Evolutionary conservation across 148 eudicot genomes (phyloP).

Genomic region (Rhododendron ovatum): DNA sequence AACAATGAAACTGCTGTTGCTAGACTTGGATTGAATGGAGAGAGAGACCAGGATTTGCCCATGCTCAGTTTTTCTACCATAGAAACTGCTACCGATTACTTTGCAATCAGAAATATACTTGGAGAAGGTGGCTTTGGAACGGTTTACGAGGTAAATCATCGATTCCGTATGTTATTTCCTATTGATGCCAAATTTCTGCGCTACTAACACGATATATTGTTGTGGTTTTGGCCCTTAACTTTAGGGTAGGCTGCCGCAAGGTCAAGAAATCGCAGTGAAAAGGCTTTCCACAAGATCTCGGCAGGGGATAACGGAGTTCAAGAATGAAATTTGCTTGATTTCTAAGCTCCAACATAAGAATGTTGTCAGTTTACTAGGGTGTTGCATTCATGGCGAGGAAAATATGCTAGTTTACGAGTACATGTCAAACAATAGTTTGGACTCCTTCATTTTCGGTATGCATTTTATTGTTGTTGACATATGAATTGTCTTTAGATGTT

Average conservation of each 20-base stretch:
- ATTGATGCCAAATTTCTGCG: background rate
- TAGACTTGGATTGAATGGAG: background rate
- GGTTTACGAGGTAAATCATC: background rate
- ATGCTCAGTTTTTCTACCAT: background rate
- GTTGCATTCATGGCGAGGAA: constrained; percentile 2
- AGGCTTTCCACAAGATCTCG: background rate
- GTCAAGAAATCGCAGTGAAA: background rate
- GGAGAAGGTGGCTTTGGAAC: background rate
- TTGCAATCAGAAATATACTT: background rate
- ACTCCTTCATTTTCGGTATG: constrained; percentile 2
- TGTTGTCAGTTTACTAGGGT: background rate
- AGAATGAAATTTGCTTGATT: background rate
- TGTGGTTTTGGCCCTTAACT: background rate
- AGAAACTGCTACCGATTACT: background rate
- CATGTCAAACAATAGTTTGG: background rate
- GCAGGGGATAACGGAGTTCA: background rate
- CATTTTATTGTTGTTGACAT: background rate
- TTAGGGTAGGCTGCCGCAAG: constrained; percentile 1
- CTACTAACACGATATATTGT: background rate
- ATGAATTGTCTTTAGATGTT: background rate
- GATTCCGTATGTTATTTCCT: background rate
- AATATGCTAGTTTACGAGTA: background rate
- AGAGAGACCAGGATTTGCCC: background rate
- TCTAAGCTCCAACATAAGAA: constrained; percentile 6
- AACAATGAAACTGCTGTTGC: too few species aligned